Conservation (phyloP, 2,329 filamentous ascomycete species). For the Cyclaneusma minus region DNA sequence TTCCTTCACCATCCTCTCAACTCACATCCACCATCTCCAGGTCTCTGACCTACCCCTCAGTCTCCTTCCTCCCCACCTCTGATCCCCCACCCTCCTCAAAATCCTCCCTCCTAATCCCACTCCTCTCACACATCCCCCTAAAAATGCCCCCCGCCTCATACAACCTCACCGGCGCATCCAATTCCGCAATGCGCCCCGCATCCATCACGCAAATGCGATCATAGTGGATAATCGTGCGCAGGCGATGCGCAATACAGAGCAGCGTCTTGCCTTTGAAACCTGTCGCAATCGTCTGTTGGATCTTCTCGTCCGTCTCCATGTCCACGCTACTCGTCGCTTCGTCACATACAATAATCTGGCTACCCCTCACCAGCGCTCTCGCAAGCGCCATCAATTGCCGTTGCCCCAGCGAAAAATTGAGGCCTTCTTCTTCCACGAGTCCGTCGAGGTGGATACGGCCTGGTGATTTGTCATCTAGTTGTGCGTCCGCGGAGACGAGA, state of each 20-base stretch:
- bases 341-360: slow-evolving; percentile 90
- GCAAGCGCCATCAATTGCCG: slow-evolving; percentile 91
- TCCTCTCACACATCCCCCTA: slow-evolving; percentile 48
- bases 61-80: neutral
- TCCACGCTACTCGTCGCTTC: slow-evolving; percentile 89
- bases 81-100: slow-evolving; percentile 6
- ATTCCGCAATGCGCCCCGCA: slow-evolving; percentile 68
- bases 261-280: slow-evolving; percentile 80
- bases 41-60: no score
- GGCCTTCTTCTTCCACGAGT: slow-evolving; percentile 78
- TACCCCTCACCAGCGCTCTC: slow-evolving; percentile 72
- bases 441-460: slow-evolving; percentile 68
- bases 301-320: slow-evolving; percentile 93
- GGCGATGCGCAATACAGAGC: slow-evolving; percentile 79
- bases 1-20: neutral
- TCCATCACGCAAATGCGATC: slow-evolving; percentile 98
- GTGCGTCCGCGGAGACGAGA: slow-evolving; percentile 38
- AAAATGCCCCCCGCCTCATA: slow-evolving; percentile 71
- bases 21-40: slow-evolving; percentile 1
- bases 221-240: slow-evolving; percentile 86
- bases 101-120: slow-evolving; percentile 26
- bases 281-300: slow-evolving; percentile 73
- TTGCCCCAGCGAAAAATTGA: slow-evolving; percentile 92
- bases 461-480: slow-evolving; percentile 20
- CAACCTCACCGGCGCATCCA: slow-evolving; percentile 60